A percentile compares a stretch with the other conserved stretches of the same genome.
phyloP scores from a whole-genome alignment of 2,329 filamentous ascomycete genomes.

The Ophiostoma fasciatum region DNA sequence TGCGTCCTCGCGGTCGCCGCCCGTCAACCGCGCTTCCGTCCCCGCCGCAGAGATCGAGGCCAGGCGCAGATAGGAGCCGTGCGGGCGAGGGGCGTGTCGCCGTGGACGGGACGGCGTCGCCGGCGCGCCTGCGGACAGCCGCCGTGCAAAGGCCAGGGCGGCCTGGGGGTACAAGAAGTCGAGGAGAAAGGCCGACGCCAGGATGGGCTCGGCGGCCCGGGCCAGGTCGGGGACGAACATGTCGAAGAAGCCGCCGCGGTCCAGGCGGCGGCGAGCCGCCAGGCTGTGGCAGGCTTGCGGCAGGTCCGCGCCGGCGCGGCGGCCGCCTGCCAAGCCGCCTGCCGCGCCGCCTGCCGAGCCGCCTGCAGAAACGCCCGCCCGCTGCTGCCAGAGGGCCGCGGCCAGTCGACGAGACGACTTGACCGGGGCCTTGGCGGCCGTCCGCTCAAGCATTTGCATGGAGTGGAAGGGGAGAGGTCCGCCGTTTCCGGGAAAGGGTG shows the following conservation, averaged over 20 bases:
- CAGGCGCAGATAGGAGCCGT: too few species aligned
- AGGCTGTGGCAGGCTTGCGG: slow-evolving; percentile 26
- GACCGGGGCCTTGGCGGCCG: slow-evolving; percentile 28
- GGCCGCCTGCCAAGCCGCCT: too few species aligned
- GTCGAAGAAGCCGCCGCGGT: slow-evolving; percentile 15
- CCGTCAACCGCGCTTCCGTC: too few species aligned
- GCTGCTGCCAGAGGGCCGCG: slow-evolving; percentile 39
- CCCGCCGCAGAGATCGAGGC: too few species aligned
- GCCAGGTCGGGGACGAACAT: slow-evolving; percentile 13
- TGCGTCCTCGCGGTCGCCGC: too few species aligned
- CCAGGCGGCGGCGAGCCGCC: slow-evolving; percentile 17
- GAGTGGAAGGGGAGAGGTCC: background rate
- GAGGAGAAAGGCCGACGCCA: slow-evolving; percentile 34
- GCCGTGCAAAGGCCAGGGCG: slow-evolving; percentile 24
- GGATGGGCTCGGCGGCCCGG: slow-evolving; percentile 19
- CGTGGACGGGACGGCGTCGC: too few species aligned
- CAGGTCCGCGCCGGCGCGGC: slow-evolving; percentile 33
- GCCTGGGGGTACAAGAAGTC: slow-evolving; percentile 41
- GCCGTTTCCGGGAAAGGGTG: background rate
- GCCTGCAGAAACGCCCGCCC: too few species aligned
- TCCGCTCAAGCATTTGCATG: slow-evolving; percentile 42
- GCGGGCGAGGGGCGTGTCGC: too few species aligned
- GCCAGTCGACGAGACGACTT: slow-evolving; percentile 27
- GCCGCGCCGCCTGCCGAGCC: too few species aligned
- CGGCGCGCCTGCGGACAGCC: too few species aligned